Conservation (phyloP, 495 filamentous ascomycete species). For the Achaetomiella virescens region DNA sequence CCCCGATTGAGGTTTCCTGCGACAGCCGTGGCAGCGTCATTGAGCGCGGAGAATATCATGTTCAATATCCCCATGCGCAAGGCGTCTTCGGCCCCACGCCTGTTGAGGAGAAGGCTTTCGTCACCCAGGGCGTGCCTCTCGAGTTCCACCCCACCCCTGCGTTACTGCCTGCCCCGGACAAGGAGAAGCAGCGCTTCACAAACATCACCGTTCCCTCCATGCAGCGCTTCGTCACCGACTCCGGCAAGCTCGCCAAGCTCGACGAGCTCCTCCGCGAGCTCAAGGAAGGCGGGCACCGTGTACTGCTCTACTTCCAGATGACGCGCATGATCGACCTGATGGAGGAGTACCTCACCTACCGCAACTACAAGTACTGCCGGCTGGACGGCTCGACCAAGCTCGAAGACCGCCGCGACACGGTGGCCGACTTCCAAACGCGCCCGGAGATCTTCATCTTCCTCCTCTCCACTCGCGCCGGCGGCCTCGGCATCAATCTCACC, state of each 20-base stretch:
- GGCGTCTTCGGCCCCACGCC: constrained; percentile 62
- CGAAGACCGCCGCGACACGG: constrained; percentile 93
- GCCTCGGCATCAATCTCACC: constrained; percentile 95
- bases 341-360: constrained; percentile 97
- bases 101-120: constrained; percentile 64
- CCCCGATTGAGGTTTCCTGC: constrained; percentile 74
- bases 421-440: constrained; percentile 89
- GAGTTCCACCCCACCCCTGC: constrained; percentile 54
- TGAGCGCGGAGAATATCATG: constrained; percentile 66
- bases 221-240: constrained; percentile 96
- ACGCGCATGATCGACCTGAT: constrained; percentile 99
- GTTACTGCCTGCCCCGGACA: constrained; percentile 69
- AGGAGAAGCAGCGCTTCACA: constrained; percentile 74
- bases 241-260: constrained; percentile 88
- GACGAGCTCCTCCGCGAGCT: constrained; percentile 81
- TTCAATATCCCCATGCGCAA: constrained; percentile 75
- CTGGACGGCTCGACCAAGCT: constrained; percentile 97
- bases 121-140: constrained; percentile 61
- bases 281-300: constrained; percentile 88
- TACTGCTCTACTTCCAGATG: constrained; percentile 99
- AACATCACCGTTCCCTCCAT: constrained; percentile 95
- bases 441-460: constrained; percentile 96
- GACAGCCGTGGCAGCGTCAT: constrained; percentile 57
- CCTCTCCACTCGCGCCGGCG: constrained; percentile 90
- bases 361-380: constrained; percentile 96